Conservation (phyloP, 2,329 filamentous ascomycete genomes). For the Hymenoscyphus repandus region DNA sequence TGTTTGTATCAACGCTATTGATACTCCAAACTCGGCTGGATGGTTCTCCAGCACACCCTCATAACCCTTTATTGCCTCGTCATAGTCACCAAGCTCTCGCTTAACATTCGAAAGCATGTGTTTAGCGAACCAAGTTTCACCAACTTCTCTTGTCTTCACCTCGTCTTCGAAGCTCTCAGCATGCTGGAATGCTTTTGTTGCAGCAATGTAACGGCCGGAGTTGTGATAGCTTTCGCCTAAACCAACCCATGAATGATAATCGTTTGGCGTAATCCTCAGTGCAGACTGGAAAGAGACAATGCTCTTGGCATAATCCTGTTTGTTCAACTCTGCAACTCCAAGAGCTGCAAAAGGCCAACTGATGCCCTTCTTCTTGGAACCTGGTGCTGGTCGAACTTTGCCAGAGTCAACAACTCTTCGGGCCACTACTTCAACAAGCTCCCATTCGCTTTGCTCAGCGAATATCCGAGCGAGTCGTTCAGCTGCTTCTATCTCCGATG, state of each 20-base stretch:
- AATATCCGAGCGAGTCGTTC: constrained; percentile 82
- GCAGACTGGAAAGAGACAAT: constrained; percentile 91
- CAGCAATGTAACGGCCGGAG: constrained; percentile 89
- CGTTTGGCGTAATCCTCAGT: constrained; percentile 72
- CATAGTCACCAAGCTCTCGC: constrained; percentile 84
- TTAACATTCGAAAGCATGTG: constrained; percentile 97
- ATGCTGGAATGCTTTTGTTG: constrained; percentile 82
- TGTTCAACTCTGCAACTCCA: constrained; percentile 91
- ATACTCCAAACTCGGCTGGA: constrained; percentile 76
- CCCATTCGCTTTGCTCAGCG: constrained; percentile 90
- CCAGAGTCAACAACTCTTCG: constrained; percentile 92
- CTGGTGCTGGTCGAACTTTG: constrained; percentile 81
- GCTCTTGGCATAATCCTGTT: constrained; percentile 81
- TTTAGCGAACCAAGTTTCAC: constrained; percentile 87
- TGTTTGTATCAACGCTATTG: constrained; percentile 82
- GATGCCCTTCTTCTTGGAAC: constrained; percentile 86
- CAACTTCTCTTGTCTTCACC: constrained; percentile 46
- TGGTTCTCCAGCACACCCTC: constrained; percentile 63
- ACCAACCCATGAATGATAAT: constrained; percentile 95
- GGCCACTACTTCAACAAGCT: constrained; percentile 87
- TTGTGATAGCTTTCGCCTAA: constrained; percentile 97
- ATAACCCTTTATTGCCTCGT: constrained; percentile 75
- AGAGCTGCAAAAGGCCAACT: constrained; percentile 96
- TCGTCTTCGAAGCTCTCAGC: constrained; percentile 70
- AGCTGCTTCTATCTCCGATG: constrained; percentile 79